A percentile compares a stretch with the other conserved stretches of the same genome.
Evolutionary conservation across 2,329 filamentous ascomycete species (phyloP).

Genomic region (Colletotrichum coccodes): DNA sequence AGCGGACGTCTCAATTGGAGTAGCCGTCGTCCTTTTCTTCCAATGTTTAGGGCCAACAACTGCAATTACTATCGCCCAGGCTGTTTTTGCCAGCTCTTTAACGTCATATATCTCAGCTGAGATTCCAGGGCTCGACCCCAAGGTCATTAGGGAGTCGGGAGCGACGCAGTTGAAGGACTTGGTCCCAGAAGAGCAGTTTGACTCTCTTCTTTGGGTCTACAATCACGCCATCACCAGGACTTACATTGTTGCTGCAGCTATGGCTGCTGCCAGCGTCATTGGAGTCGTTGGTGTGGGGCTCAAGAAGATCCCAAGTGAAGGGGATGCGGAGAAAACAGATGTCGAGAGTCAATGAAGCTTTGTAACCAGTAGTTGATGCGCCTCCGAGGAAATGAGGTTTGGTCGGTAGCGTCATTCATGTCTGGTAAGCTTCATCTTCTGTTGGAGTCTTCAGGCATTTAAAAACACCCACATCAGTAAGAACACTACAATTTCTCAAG

Average conservation of each 20-base stretch:
- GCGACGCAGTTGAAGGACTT: not conserved
- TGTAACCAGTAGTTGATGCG: no score
- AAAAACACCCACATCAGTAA: no score
- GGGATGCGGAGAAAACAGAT: not conserved
- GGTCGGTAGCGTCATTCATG: no score
- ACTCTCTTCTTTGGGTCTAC: not conserved
- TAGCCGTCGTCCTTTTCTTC: slow-evolving; percentile 13
- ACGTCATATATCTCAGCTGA: not conserved
- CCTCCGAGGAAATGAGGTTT: no score
- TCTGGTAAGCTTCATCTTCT: no score
- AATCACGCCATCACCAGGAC: slow-evolving; percentile 20
- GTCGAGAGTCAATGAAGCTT: not conserved
- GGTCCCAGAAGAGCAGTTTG: not conserved
- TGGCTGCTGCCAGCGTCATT: slow-evolving; percentile 18
- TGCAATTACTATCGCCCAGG: slow-evolving; percentile 8
- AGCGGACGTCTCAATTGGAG: slow-evolving; percentile 9
- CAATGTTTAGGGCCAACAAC: slow-evolving; percentile 21
- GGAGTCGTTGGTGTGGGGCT: slow-evolving; percentile 19
- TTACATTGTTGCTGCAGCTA: slow-evolving; percentile 10
- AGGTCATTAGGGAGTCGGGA: not conserved
- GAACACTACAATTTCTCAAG: no score
- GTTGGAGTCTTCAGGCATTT: no score
- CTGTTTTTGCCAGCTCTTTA: slow-evolving; percentile 1
- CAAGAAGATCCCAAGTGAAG: not conserved
- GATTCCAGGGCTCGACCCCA: not conserved